Evolutionary conservation across 768 basidiomycete species (phyloP).

Genomic region (Collybiopsis confluens): DNA sequence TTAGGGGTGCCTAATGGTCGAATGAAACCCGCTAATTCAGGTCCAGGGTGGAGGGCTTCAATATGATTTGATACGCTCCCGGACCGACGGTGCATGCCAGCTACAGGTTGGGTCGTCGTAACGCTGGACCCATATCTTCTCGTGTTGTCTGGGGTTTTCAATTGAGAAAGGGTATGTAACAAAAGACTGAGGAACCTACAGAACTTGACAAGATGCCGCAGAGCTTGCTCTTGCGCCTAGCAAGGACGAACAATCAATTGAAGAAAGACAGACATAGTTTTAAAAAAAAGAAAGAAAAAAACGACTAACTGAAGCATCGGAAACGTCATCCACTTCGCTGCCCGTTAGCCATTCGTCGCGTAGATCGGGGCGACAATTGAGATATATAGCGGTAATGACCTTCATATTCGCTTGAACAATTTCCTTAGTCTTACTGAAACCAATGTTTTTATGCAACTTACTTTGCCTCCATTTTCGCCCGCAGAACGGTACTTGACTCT

Average conservation of each 20-base stretch:
- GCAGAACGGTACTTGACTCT: slow-evolving; percentile 97
- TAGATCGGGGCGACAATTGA: slow-evolving; percentile 94
- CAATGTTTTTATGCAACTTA: slow-evolving; percentile 31
- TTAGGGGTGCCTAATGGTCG: slow-evolving; percentile 75
- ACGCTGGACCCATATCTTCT: slow-evolving; percentile 76
- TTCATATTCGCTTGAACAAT: slow-evolving; percentile 91
- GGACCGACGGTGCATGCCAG: slow-evolving; percentile 61
- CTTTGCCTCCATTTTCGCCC: slow-evolving; percentile 98
- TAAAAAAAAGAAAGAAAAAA: too few species aligned
- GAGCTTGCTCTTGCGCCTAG: slow-evolving; percentile 91
- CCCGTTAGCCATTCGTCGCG: slow-evolving; percentile 97
- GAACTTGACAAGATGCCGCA: slow-evolving; percentile 91
- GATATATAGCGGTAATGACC: slow-evolving; percentile 96
- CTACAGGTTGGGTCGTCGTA: slow-evolving; percentile 46
- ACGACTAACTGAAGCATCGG: slow-evolving; percentile 77
- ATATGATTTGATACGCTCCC: slow-evolving; percentile 81
- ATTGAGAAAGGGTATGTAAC: slow-evolving; percentile 1
- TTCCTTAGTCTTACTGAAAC: neutral
- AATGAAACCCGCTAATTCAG: slow-evolving; percentile 71
- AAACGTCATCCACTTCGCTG: slow-evolving; percentile 84
- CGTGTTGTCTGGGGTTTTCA: slow-evolving; percentile 65
- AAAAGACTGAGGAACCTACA: slow-evolving; percentile 46
- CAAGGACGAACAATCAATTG: slow-evolving; percentile 1
- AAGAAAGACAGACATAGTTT: neutral
- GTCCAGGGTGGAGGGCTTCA: slow-evolving; percentile 71